A percentile compares a stretch with the other conserved stretches of the same genome.
These are phyloP conservation scores for Myriangium duriaei DNA, from an alignment of 2,329 filamentous ascomycete species.

Conservation along the genomic window DNA sequence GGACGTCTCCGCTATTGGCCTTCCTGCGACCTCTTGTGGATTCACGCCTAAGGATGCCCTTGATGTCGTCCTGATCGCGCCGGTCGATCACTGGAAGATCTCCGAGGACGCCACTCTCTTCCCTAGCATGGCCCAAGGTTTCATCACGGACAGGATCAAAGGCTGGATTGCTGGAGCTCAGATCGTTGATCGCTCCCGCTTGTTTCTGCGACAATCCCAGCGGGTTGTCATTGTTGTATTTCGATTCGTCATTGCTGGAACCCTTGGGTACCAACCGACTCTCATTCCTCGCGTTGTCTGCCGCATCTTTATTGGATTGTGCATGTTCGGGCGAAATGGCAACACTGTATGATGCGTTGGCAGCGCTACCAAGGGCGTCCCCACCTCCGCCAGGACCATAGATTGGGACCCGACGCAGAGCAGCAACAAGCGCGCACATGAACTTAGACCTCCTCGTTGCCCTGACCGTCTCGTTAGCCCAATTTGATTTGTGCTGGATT, in stretches of 20 bases:
- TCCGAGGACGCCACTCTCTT: constrained; percentile 23
- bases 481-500: constrained; percentile 68
- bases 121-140: constrained; percentile 30
- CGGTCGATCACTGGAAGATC: constrained; percentile 30
- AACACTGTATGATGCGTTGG: constrained; percentile 76
- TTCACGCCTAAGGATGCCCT: constrained; percentile 31
- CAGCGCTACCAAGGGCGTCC: constrained; percentile 45
- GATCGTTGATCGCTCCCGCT: constrained; percentile 29
- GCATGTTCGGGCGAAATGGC: constrained; percentile 59
- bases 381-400: constrained; percentile 63
- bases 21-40: constrained; percentile 33
- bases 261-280: constrained; percentile 49
- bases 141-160: constrained; percentile 33
- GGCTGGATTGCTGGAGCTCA: constrained; percentile 32
- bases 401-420: constrained; percentile 78
- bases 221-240: constrained; percentile 21
- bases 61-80: constrained; percentile 35
- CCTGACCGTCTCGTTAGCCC: constrained; percentile 61
- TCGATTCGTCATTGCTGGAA: constrained; percentile 18
- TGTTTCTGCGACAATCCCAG: constrained; percentile 22
- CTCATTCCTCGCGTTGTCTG: constrained; percentile 33
- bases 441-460: constrained; percentile 82
- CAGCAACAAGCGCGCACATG: constrained; percentile 82
- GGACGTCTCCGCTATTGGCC: constrained; percentile 15
- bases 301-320: constrained; percentile 44